Conservation (phyloP, 495 filamentous ascomycete species). For the Neurospora sp. region DNA sequence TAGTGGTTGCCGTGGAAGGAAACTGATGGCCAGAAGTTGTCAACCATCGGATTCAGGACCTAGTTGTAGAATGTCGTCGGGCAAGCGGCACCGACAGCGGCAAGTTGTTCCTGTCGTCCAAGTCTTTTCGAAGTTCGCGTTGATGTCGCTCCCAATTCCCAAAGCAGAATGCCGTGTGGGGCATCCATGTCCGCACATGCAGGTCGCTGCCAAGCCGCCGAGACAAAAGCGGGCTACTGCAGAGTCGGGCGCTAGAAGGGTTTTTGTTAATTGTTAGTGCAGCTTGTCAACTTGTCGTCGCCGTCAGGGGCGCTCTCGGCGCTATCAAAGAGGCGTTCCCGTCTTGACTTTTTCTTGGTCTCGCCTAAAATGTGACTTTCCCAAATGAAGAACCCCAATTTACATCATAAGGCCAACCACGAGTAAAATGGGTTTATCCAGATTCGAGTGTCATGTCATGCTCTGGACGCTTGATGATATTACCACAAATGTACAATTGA, state of each 20-base stretch:
- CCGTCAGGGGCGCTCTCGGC: background rate
- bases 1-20: background rate
- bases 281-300: background rate
- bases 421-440: background rate
- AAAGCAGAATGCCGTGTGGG: background rate
- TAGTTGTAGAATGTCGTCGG: background rate
- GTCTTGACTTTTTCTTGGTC: background rate
- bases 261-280: background rate
- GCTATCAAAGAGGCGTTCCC: background rate
- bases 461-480: background rate
- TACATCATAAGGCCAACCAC: background rate
- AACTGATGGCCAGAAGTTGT: background rate
- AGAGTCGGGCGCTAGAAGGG: background rate
- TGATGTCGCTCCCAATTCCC: background rate
- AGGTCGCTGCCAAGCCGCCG: background rate
- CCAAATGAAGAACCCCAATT: background rate
- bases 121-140: background rate
- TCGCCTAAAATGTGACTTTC: background rate
- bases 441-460: background rate
- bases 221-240: background rate
- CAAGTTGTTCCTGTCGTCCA: background rate
- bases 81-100: background rate
- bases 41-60: background rate
- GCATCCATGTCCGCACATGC: background rate
- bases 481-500: background rate